Conservation (phyloP, 2,329 filamentous ascomycete genomes). For the Alternaria conjuncta region DNA sequence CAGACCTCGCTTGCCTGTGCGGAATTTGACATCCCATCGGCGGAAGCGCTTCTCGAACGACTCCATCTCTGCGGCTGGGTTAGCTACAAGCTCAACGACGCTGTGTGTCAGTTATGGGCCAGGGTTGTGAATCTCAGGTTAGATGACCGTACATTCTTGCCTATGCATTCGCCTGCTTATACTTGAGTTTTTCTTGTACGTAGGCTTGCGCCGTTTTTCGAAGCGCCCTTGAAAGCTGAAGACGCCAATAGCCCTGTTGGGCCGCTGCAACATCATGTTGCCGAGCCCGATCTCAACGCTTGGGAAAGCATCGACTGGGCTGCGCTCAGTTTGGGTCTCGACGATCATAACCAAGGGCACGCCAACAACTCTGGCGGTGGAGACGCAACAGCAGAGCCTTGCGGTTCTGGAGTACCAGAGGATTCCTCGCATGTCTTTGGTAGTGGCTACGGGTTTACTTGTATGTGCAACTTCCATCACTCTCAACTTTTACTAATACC, state of each 20-base stretch:
- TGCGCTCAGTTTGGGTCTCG: slow-evolving; percentile 17
- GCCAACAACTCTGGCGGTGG: neutral
- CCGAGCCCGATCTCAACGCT: slow-evolving; percentile 34
- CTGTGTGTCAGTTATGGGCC: slow-evolving; percentile 39
- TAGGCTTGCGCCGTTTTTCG: slow-evolving; percentile 40
- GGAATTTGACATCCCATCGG: slow-evolving; percentile 38
- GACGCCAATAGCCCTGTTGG: slow-evolving; percentile 31
- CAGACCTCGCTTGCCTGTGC: slow-evolving; percentile 42
- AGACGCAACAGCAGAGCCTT: neutral
- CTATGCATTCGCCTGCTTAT: slow-evolving; percentile 41
- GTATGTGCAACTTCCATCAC: neutral
- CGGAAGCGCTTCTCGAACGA: slow-evolving; percentile 33
- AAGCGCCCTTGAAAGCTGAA: slow-evolving; percentile 22
- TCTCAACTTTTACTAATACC: neutral
- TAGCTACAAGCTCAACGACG: slow-evolving; percentile 44
- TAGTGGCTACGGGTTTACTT: slow-evolving; percentile 22
- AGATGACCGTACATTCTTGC: slow-evolving; percentile 38
- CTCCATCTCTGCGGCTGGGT: slow-evolving; percentile 48
- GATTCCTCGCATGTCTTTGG: neutral
- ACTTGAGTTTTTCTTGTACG: slow-evolving; percentile 30
- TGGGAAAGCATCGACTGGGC: slow-evolving; percentile 45
- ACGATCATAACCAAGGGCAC: neutral
- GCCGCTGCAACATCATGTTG: slow-evolving; percentile 39
- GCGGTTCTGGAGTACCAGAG: neutral
- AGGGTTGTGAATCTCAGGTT: slow-evolving; percentile 44